Conservation (phyloP, 768 basidiomycete species). For the Lentinula boryana region DNA sequence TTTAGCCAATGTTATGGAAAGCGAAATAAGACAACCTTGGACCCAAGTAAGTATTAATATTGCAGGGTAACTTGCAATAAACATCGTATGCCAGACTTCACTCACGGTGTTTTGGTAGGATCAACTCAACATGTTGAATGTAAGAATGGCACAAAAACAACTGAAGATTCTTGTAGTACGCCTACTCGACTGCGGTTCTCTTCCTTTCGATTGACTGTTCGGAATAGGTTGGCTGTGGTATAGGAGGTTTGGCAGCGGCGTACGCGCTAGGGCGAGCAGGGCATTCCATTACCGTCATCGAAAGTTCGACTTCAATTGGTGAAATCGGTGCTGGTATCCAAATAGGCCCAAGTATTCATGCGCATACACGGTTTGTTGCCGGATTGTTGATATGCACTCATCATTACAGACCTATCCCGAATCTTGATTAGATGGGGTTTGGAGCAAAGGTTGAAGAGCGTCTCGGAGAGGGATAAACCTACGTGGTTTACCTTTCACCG, state of each 20-base stretch:
- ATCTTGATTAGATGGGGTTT: constrained; percentile 5
- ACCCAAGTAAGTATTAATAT: no score
- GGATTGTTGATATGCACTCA: neutral
- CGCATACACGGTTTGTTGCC: neutral
- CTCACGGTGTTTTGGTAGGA: neutral
- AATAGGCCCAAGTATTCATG: constrained; percentile 15
- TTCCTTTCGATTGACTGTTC: neutral
- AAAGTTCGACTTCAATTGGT: constrained; percentile 23
- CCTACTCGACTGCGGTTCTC: neutral
- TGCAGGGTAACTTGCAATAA: no score
- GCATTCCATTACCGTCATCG: constrained; percentile 34
- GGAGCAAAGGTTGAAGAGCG: neutral
- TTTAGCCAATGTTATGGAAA: no score
- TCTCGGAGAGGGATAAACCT: constrained; percentile 2
- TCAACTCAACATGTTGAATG: neutral
- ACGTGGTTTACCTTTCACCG: constrained; percentile 1
- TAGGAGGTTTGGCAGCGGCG: constrained; percentile 31
- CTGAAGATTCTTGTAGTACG: neutral
- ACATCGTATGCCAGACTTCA: no score
- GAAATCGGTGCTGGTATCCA: constrained; percentile 39
- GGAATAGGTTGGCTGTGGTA: constrained; percentile 2
- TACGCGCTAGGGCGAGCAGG: constrained; percentile 32
- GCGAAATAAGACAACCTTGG: no score
- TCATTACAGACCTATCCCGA: neutral
- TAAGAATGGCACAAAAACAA: neutral